These are phyloP conservation scores for Elsinoe ampelina DNA, from an alignment of 2,329 filamentous ascomycete species.

Conservation along the genomic window DNA sequence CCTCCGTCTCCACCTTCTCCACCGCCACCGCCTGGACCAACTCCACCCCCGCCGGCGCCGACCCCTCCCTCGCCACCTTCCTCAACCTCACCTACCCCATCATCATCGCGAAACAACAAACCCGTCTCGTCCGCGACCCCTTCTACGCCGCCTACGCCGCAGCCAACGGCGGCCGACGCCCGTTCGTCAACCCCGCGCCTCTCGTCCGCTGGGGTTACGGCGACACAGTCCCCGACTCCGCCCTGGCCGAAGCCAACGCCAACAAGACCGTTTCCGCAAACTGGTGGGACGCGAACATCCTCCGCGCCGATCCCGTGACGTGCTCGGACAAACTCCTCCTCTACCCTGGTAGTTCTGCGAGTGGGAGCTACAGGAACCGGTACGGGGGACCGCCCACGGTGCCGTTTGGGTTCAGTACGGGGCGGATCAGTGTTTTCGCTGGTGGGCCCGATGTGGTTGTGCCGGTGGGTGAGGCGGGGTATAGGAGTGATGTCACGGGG, in stretches of 20 bases:
- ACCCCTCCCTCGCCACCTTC: conserved; percentile 27
- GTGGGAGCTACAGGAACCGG: conserved; percentile 36
- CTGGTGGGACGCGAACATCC: conserved; percentile 41
- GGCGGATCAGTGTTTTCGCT: conserved; percentile 40
- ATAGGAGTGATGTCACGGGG: conserved; percentile 39
- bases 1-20: conserved; percentile 30
- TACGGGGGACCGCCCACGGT: conserved; percentile 36
- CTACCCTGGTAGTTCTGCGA: conserved; percentile 37
- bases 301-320: conserved; percentile 32
- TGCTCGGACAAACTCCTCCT: conserved; percentile 44
- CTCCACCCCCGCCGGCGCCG: conserved; percentile 25
- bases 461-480: conserved; percentile 35
- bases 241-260: conserved; percentile 34
- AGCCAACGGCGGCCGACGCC: conserved; percentile 35
- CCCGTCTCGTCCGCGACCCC: conserved; percentile 36
- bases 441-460: conserved; percentile 42
- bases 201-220: conserved; percentile 41
- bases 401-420: conserved; percentile 40
- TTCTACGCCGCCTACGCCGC: conserved; percentile 44
- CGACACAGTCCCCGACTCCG: conserved; percentile 30
- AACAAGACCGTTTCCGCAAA: conserved; percentile 43
- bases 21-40: conserved; percentile 30
- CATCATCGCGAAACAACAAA: conserved; percentile 41
- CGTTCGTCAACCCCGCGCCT: conserved; percentile 43
- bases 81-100: conserved; percentile 39